Conservation (phyloP, 257 asterid genomes). For the Ophiorrhiza pumila region DNA sequence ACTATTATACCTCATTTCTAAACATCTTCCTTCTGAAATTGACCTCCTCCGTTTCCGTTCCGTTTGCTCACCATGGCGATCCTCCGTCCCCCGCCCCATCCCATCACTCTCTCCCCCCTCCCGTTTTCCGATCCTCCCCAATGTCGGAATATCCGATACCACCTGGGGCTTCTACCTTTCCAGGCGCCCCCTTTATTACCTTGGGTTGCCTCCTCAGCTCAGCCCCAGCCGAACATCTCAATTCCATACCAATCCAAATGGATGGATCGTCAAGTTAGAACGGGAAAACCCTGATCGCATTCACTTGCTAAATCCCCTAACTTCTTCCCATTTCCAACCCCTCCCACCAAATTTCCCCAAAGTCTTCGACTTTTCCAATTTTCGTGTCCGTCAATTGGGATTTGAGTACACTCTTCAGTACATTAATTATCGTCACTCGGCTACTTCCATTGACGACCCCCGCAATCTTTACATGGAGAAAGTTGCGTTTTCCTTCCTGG, state of each 20-base stretch:
- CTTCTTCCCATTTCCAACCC: conserved; percentile 43
- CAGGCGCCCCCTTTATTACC: conserved; percentile 48
- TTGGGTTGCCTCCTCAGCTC: conserved; percentile 36
- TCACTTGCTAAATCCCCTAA: conserved; percentile 62
- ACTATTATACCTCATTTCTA: conserved; percentile 55
- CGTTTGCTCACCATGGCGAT: conserved; percentile 78
- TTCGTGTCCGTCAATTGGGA: conserved; percentile 54
- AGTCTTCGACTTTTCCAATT: conserved; percentile 32
- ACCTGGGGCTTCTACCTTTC: conserved; percentile 80
- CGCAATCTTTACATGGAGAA: conserved; percentile 81
- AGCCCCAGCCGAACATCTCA: too few species aligned
- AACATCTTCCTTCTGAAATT: conserved; percentile 46
- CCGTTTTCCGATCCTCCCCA: conserved; percentile 80
- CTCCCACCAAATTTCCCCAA: conserved; percentile 58
- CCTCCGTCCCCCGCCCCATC: conserved; percentile 36
- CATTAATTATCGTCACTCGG: conserved; percentile 61
- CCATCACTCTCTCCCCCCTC: conserved; percentile 29
- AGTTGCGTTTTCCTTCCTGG: conserved; percentile 48
- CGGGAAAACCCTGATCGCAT: conserved; percentile 24
- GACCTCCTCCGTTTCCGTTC: conserved; percentile 82
- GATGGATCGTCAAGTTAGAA: conserved; percentile 42
- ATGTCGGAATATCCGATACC: conserved; percentile 57
- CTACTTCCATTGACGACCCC: conserved; percentile 67
- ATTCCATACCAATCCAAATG: not conserved
- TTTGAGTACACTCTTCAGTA: conserved; percentile 70